Percentiles rank a stretch among this genome's conserved stretches.
phyloP scores from a whole-genome alignment of 441 rosid genomes.

The Biscutella auriculata region DNA sequence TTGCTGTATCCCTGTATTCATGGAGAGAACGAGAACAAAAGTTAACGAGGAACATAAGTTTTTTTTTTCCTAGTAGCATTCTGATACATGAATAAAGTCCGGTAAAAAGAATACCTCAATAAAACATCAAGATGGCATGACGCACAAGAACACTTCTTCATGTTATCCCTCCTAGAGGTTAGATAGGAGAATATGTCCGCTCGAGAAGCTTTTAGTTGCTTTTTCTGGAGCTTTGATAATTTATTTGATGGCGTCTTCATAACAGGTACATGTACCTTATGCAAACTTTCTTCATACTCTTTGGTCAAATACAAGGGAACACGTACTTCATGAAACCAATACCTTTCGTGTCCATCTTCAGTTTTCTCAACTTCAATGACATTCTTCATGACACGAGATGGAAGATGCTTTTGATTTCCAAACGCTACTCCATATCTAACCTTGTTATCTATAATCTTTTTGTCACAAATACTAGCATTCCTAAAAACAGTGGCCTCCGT shows the following conservation, averaged over 20 bases:
- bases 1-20: slow-evolving; percentile 54
- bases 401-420: slow-evolving; percentile 80
- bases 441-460: slow-evolving; percentile 45
- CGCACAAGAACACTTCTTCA: slow-evolving; percentile 56
- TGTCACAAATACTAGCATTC: slow-evolving; percentile 62
- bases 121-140: slow-evolving; percentile 60
- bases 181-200: slow-evolving; percentile 50
- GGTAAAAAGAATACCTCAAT: too few relatives aligned
- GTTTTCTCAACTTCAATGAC: slow-evolving; percentile 40
- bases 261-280: slow-evolving; percentile 23
- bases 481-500: slow-evolving; percentile 64
- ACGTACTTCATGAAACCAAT: slow-evolving; percentile 62
- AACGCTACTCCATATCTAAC: slow-evolving; percentile 58
- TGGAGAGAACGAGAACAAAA: slow-evolving; percentile 5
- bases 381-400: slow-evolving; percentile 80
- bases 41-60: too few relatives aligned
- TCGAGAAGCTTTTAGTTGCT: slow-evolving; percentile 64
- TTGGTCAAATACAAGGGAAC: slow-evolving; percentile 76
- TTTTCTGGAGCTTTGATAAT: slow-evolving; percentile 46
- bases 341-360: slow-evolving; percentile 45
- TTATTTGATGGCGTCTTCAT: slow-evolving; percentile 24
- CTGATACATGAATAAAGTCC: too few relatives aligned
- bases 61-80: too few relatives aligned
- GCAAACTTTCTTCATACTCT: slow-evolving; percentile 56
- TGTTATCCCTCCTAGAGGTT: slow-evolving; percentile 45